A percentile compares a stretch with the other conserved stretches of the same genome.
Evolutionary conservation across 306 rosid species (phyloP).

Genomic region (Benincasa hispida): DNA sequence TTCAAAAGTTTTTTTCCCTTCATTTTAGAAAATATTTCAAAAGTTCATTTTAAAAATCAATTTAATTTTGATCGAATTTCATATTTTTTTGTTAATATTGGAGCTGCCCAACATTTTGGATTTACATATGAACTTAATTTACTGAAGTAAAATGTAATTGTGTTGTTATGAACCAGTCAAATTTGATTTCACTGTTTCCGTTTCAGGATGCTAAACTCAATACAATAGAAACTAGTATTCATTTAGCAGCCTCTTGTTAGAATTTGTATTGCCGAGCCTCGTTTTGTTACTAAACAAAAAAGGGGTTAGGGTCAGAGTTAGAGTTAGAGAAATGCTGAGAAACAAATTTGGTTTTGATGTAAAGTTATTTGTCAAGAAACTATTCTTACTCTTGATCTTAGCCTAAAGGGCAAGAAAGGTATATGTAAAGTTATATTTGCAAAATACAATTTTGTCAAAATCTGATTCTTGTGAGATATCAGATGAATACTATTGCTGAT

Average conservation of each 20-base stretch:
- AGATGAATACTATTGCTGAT: not conserved
- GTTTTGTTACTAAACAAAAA: not conserved
- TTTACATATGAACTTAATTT: not conserved
- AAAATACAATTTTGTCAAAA: not conserved
- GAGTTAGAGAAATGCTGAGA: not conserved
- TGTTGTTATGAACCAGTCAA: not conserved
- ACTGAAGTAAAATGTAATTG: not conserved
- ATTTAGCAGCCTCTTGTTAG: not conserved
- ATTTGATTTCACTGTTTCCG: not conserved
- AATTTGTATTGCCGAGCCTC: not conserved
- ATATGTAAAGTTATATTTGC: not conserved
- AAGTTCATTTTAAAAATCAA: not conserved
- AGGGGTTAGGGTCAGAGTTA: not conserved
- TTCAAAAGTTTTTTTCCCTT: not conserved
- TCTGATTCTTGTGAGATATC: not conserved
- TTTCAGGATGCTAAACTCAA: not conserved
- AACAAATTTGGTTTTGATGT: not conserved
- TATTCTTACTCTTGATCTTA: not conserved
- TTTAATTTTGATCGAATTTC: not conserved
- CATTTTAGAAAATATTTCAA: not conserved
- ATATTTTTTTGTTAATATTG: not conserved
- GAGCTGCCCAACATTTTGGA: not conserved
- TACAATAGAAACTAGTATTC: not conserved
- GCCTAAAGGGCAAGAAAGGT: not conserved
- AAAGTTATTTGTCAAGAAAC: not conserved